Percentiles rank a stretch among this genome's conserved stretches.
Conservation (phyloP, 2,329 filamentous ascomycete genomes). For the Cyphellophora europaea region DNA sequence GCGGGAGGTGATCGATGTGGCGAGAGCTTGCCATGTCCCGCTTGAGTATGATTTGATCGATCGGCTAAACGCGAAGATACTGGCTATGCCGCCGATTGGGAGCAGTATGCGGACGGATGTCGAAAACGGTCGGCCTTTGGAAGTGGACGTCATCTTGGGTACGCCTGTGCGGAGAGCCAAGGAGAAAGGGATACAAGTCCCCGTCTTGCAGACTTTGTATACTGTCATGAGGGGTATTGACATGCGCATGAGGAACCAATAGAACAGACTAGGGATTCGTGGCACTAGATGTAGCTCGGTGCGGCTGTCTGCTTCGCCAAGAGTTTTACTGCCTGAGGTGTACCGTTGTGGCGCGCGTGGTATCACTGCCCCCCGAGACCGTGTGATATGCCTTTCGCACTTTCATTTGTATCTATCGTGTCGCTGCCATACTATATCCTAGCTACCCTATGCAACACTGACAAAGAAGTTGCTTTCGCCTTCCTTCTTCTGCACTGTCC, state of each 20-base stretch:
- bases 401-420: too few species aligned
- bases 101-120: conserved; percentile 39
- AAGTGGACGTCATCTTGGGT: conserved; percentile 38
- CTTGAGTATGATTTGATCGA: conserved; percentile 29
- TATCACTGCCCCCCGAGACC: too few species aligned
- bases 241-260: conserved; percentile 10
- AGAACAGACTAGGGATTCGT: too few species aligned
- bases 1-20: conserved; percentile 34
- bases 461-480: conserved; percentile 81
- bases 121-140: conserved; percentile 31
- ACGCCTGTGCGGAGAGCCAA: conserved; percentile 29
- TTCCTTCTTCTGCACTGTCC: conserved; percentile 59
- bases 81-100: conserved; percentile 29
- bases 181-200: conserved; percentile 29
- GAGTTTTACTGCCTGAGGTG: too few species aligned
- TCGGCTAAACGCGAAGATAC: conserved; percentile 27
- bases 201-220: conserved; percentile 30
- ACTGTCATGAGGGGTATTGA: conserved; percentile 15
- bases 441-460: conserved; percentile 2
- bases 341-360: too few species aligned
- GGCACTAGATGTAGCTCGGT: too few species aligned
- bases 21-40: conserved; percentile 26
- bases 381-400: too few species aligned
- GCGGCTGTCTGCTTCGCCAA: too few species aligned
- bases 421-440: too few species aligned